Evolutionary conservation across 305 asterid genomes (phyloP).

Genomic region (Solanum hybrid): DNA sequence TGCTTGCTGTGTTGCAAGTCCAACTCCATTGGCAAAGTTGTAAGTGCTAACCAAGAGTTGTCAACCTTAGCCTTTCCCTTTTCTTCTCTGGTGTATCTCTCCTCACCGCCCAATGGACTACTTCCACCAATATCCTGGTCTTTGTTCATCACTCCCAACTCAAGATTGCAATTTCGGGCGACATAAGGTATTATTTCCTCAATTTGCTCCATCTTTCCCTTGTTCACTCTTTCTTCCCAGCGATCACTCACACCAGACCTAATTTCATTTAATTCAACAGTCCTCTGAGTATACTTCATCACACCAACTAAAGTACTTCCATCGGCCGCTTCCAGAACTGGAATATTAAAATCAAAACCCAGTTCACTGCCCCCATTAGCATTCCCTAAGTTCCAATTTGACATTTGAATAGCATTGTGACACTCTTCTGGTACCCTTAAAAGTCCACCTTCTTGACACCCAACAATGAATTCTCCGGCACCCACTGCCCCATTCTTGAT

Average conservation of each 20-base stretch:
- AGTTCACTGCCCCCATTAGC: conserved; percentile 17
- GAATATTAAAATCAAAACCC: conserved; percentile 35
- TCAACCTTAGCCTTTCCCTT: conserved; percentile 35
- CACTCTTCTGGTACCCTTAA: conserved; percentile 14
- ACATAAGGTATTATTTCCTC: conserved; percentile 13
- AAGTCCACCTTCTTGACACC: neutral
- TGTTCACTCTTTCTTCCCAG: conserved; percentile 33
- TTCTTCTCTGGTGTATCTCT: conserved; percentile 39
- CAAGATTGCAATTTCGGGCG: conserved; percentile 14
- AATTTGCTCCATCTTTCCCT: conserved; percentile 16
- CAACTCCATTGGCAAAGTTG: conserved; percentile 12
- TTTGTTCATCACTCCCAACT: conserved; percentile 15
- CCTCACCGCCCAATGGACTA: conserved; percentile 14
- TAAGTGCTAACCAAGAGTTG: conserved; percentile 42
- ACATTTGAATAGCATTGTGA: conserved; percentile 5
- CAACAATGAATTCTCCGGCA: conserved; percentile 2
- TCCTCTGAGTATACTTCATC: conserved; percentile 2
- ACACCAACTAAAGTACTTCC: conserved; percentile 5
- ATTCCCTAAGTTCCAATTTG: conserved; percentile 12
- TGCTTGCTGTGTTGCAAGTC: conserved; percentile 17
- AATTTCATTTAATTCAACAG: conserved; percentile 28
- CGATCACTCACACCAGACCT: conserved; percentile 45
- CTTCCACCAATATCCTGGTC: conserved; percentile 25
- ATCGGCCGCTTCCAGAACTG: conserved; percentile 6
- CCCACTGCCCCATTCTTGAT: conserved; percentile 16